These are phyloP conservation scores for Diaporthe helianthi DNA, from an alignment of 2,329 filamentous ascomycete genomes.

Conservation along the genomic window DNA sequence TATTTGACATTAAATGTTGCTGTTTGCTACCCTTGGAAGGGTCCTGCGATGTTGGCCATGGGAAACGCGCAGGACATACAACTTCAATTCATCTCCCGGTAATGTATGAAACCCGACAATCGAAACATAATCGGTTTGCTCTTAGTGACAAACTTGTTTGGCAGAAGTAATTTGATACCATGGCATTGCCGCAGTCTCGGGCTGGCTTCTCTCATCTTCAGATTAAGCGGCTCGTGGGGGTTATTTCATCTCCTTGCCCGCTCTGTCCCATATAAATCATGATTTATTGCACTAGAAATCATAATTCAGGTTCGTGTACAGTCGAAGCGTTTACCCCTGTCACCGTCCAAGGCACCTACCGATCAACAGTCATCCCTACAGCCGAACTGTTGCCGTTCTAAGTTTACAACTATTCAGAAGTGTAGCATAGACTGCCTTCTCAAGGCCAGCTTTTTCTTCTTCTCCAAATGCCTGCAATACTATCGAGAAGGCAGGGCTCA, in stretches of 20 bases:
- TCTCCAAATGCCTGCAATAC: conserved; percentile 6
- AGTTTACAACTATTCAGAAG: too few species aligned
- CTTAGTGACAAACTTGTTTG: not conserved
- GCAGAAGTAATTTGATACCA: not conserved
- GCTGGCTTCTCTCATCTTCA: not conserved
- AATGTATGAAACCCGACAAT: not conserved
- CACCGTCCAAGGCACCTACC: not conserved
- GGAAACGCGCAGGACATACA: not conserved
- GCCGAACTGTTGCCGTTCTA: not conserved
- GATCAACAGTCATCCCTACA: too few species aligned
- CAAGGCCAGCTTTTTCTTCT: not conserved
- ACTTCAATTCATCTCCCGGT: not conserved
- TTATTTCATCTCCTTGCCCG: not conserved
- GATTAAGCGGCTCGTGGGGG: too few species aligned
- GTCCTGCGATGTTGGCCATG: not conserved
- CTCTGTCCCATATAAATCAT: too few species aligned
- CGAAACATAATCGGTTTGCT: not conserved
- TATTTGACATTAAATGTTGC: not conserved
- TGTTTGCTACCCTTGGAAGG: conserved; percentile 24
- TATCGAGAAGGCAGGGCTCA: conserved; percentile 1
- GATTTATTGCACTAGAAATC: too few species aligned
- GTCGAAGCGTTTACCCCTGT: too few species aligned
- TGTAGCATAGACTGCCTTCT: not conserved
- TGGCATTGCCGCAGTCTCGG: not conserved
- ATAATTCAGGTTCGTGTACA: too few species aligned